Conservation (phyloP, 768 basidiomycete genomes). For the Fomitopsis pulvina region DNA sequence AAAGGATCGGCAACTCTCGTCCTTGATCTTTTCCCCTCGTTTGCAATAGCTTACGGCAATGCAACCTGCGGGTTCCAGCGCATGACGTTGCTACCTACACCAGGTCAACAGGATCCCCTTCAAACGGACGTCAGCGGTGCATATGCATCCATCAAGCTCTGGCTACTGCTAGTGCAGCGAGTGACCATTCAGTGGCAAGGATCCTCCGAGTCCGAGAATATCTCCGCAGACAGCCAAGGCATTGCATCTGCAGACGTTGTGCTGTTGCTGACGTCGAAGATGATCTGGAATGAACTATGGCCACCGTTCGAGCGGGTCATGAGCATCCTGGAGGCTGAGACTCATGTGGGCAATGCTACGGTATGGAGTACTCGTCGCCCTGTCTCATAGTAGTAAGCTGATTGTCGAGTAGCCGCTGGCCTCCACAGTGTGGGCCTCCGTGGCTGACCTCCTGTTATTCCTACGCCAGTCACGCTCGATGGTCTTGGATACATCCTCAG, state of each 20-base stretch:
- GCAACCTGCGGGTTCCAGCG: constrained; percentile 32
- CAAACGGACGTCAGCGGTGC: constrained; percentile 62
- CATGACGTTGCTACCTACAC: constrained; percentile 26
- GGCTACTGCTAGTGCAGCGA: constrained; percentile 48
- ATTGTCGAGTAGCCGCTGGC: constrained; percentile 41
- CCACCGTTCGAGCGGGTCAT: constrained; percentile 56
- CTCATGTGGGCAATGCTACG: constrained; percentile 28
- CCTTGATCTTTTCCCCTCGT: constrained; percentile 43
- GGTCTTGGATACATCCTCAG: constrained; percentile 45
- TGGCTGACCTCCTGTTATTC: constrained; percentile 61
- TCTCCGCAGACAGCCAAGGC: neutral
- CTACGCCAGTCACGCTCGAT: constrained; percentile 49
- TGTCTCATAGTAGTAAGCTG: neutral
- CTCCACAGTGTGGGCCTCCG: constrained; percentile 49
- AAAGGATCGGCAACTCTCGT: constrained; percentile 35
- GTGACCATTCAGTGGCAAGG: neutral
- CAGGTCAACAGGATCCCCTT: constrained; percentile 31
- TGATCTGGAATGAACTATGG: constrained; percentile 76
- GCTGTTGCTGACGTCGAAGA: constrained; percentile 22
- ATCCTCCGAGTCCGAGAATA: too few relatives aligned
- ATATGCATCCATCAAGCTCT: constrained; percentile 62
- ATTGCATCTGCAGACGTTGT: neutral
- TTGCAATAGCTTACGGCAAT: constrained; percentile 40
- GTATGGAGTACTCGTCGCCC: constrained; percentile 13
- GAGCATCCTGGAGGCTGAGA: constrained; percentile 41